phyloP scores from a whole-genome alignment of 208 protist species.

The Trypanosoma lewisi region DNA sequence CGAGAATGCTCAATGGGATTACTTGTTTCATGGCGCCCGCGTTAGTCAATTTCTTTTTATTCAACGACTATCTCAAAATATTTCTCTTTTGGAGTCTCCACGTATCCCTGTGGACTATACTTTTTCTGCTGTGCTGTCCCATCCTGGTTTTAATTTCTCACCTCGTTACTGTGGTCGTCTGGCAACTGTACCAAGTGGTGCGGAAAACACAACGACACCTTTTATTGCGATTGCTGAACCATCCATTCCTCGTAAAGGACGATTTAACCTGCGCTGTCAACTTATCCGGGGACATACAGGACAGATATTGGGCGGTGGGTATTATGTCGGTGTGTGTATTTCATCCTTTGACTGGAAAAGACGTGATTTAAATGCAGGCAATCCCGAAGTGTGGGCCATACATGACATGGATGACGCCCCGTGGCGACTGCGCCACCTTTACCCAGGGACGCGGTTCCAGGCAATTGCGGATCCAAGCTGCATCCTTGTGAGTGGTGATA shows the following conservation, averaged over 20 bases:
- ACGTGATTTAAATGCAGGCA: constrained; percentile 60
- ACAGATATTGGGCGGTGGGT: constrained; percentile 89
- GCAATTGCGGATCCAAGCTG: constrained; percentile 73
- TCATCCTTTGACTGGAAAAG: constrained; percentile 64
- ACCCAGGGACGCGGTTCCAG: constrained; percentile 48
- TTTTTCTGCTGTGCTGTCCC: constrained; percentile 70
- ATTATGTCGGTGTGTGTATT: constrained; percentile 87
- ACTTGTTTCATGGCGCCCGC: constrained; percentile 73
- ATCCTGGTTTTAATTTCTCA: constrained; percentile 69
- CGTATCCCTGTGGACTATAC: constrained; percentile 55
- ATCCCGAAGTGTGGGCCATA: constrained; percentile 83
- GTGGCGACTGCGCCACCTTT: constrained; percentile 81
- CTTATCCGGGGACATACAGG: constrained; percentile 77
- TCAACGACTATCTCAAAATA: constrained; percentile 35
- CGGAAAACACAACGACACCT: constrained; percentile 54
- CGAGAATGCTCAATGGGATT: constrained; percentile 81
- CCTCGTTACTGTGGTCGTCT: constrained; percentile 72
- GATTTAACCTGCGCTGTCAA: constrained; percentile 78
- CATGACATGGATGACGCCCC: constrained; percentile 88
- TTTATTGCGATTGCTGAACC: constrained; percentile 91
- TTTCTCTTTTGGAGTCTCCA: constrained; percentile 34
- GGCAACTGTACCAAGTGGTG: constrained; percentile 68
- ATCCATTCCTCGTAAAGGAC: constrained; percentile 43
- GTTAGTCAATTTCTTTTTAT: constrained; percentile 56
- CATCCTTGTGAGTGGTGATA: constrained; percentile 89